Conservation (phyloP, 2,329 filamentous ascomycete species). For the Hymenoscyphus salicellus region DNA sequence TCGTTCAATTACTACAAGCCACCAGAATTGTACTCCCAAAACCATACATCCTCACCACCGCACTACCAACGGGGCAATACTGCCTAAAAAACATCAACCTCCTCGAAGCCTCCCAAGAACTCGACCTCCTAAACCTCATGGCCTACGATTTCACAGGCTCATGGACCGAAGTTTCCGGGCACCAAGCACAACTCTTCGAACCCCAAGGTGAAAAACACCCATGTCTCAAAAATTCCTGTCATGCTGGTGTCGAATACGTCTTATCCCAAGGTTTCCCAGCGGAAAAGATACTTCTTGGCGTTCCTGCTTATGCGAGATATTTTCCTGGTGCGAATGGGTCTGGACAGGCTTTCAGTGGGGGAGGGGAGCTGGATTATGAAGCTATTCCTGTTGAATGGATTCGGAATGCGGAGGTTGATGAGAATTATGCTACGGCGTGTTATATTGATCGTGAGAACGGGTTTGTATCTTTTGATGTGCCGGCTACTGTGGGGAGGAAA, state of each 20-base stretch:
- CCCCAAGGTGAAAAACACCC: background rate
- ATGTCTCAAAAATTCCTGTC: background rate
- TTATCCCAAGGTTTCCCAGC: background rate
- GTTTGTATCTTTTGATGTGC: conserved; percentile 4
- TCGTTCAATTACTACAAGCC: background rate
- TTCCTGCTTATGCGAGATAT: background rate
- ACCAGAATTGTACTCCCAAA: background rate
- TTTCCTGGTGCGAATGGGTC: background rate
- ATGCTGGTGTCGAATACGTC: background rate
- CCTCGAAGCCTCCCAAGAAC: background rate
- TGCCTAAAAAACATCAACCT: conserved; percentile 5
- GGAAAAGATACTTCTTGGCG: background rate
- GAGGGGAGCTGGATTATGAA: conserved; percentile 3
- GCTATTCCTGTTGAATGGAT: background rate
- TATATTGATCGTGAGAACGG: background rate
- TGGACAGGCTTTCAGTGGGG: background rate
- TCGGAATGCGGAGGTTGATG: background rate
- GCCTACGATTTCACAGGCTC: conserved; percentile 2
- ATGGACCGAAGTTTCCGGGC: conserved; percentile 1
- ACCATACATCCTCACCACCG: background rate
- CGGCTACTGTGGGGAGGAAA: background rate
- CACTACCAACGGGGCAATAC: conserved; percentile 1
- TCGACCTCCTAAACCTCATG: conserved; percentile 7
- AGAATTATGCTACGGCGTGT: background rate
- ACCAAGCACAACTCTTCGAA: conserved; percentile 5